These are phyloP conservation scores for Senna siamea DNA, from an alignment of 306 rosid genomes.

Conservation along the genomic window DNA sequence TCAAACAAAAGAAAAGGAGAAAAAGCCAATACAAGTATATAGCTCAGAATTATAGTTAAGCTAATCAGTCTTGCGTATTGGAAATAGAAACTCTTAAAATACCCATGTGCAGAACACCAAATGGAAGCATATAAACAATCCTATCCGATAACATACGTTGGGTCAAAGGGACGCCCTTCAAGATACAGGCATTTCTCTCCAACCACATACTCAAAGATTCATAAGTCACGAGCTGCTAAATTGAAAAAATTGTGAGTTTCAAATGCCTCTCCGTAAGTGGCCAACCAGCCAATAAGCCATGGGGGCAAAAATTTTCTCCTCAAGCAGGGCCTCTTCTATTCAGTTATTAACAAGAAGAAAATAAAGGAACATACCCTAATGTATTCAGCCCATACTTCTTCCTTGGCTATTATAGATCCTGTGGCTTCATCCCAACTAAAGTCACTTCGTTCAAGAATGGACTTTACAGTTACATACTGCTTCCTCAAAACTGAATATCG, in stretches of 20 bases:
- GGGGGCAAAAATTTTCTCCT: slow-evolving; percentile 33
- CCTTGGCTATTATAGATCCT: slow-evolving; percentile 56
- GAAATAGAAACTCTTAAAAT: not conserved
- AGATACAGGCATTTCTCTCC: not conserved
- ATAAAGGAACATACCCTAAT: slow-evolving; percentile 56
- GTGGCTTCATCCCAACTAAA: slow-evolving; percentile 72
- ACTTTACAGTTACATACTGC: slow-evolving; percentile 57
- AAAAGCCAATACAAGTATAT: not conserved
- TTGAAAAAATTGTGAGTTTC: slow-evolving; percentile 3
- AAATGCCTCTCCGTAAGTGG: slow-evolving; percentile 1
- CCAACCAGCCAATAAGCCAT: slow-evolving; percentile 3
- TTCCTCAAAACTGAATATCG: slow-evolving; percentile 68
- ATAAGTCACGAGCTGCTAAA: slow-evolving; percentile 1
- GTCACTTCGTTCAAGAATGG: slow-evolving; percentile 58
- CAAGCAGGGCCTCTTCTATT: slow-evolving; percentile 21
- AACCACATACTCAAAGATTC: not conserved
- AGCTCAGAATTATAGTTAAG: not conserved
- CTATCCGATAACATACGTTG: not conserved
- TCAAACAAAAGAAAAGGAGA: slow-evolving; percentile 1
- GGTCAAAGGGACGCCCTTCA: not conserved
- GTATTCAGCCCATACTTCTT: slow-evolving; percentile 66
- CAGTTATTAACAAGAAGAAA: slow-evolving; percentile 24
- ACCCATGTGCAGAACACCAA: not conserved
- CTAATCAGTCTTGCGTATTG: not conserved
- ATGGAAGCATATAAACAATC: not conserved